phyloP scores from a whole-genome alignment of 1,284 basidiomycete genomes.

The Phellopilus nigrolimitatus region DNA sequence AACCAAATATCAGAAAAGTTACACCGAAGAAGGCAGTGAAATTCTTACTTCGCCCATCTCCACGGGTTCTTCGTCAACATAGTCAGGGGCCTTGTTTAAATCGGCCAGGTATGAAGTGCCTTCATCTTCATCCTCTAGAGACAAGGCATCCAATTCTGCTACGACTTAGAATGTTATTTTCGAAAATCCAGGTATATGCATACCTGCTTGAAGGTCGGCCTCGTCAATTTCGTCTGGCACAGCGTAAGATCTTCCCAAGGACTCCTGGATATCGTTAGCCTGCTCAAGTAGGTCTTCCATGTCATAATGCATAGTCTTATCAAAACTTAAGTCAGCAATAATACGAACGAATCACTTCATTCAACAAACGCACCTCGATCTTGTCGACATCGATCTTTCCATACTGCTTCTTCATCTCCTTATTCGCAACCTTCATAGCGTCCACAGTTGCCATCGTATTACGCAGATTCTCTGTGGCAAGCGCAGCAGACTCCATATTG shows the following conservation, averaged over 20 bases:
- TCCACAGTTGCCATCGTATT: conserved; percentile 99
- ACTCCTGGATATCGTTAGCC: conserved; percentile 97
- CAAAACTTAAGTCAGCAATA: neutral
- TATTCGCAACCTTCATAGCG: conserved; percentile 97
- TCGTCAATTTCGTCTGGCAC: conserved; percentile 99
- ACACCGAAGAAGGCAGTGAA: neutral
- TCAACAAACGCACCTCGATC: conserved; percentile 82
- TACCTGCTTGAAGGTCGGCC: conserved; percentile 93
- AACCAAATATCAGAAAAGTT: conserved; percentile 19
- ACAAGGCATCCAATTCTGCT: conserved; percentile 84
- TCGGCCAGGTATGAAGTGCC: conserved; percentile 82
- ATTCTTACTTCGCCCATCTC: conserved; percentile 56
- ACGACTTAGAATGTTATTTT: conserved; percentile 14
- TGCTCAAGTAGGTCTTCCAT: conserved; percentile 98
- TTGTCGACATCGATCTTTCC: conserved; percentile 98
- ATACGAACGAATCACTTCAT: no score
- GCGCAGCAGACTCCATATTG: conserved; percentile 97
- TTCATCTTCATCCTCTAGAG: conserved; percentile 85
- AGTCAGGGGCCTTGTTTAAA: conserved; percentile 83
- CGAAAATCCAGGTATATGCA: conserved; percentile 23
- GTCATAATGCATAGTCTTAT: conserved; percentile 87
- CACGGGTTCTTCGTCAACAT: conserved; percentile 81
- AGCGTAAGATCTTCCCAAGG: conserved; percentile 88
- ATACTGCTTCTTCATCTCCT: conserved; percentile 95
- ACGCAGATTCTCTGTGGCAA: conserved; percentile 94